Conservation (phyloP, 768 basidiomycete genomes). For the Termitomyces sp. region DNA sequence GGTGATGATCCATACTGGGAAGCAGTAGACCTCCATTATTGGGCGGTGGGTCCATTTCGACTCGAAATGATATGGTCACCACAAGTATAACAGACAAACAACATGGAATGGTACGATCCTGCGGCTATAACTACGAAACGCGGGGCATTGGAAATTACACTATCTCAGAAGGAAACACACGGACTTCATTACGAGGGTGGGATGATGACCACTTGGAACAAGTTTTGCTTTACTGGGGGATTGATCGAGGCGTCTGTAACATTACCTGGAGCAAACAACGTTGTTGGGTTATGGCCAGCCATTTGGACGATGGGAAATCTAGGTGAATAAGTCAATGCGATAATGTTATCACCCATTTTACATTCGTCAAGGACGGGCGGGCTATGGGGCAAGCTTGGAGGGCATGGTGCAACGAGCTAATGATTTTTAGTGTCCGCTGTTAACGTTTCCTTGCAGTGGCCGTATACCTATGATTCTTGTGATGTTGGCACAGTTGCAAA, state of each 20-base stretch:
- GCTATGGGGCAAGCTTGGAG: slow-evolving; percentile 82
- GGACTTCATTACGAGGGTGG: slow-evolving; percentile 69
- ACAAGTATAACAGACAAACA: slow-evolving; percentile 43
- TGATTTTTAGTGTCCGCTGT: not conserved
- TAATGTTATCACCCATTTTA: not conserved
- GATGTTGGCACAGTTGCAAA: slow-evolving; percentile 92
- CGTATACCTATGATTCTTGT: slow-evolving; percentile 79
- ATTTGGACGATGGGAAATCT: slow-evolving; percentile 81
- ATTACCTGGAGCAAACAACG: slow-evolving; percentile 60
- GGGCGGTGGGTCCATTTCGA: slow-evolving; percentile 40
- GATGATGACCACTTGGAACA: slow-evolving; percentile 74
- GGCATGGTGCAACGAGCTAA: slow-evolving; percentile 47
- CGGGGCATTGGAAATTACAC: slow-evolving; percentile 72
- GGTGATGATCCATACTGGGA: slow-evolving; percentile 93
- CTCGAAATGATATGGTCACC: not conserved
- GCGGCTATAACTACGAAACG: slow-evolving; percentile 64
- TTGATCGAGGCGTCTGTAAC: slow-evolving; percentile 64
- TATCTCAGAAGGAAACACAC: slow-evolving; percentile 62
- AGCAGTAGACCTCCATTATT: slow-evolving; percentile 76
- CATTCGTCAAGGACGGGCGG: slow-evolving; percentile 58
- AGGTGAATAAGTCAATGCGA: slow-evolving; percentile 26
- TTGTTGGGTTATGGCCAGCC: slow-evolving; percentile 74
- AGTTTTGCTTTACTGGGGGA: slow-evolving; percentile 93
- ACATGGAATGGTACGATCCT: slow-evolving; percentile 90
- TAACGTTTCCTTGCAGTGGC: slow-evolving; percentile 46